Conservation (phyloP, 495 filamentous ascomycete species). For the Cladorrhinum samala region DNA sequence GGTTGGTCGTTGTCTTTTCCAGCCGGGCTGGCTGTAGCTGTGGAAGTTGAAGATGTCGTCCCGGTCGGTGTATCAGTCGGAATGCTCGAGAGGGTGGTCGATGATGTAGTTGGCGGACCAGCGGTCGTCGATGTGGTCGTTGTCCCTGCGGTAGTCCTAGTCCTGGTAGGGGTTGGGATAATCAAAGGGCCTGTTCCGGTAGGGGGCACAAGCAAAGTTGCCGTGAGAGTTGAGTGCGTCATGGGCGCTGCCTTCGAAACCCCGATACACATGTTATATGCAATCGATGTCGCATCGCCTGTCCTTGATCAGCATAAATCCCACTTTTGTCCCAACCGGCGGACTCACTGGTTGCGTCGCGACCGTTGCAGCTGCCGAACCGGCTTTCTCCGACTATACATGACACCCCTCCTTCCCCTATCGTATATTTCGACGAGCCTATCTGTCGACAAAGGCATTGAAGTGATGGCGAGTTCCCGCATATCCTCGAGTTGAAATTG, state of each 20-base stretch:
- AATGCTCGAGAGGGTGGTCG: conserved; percentile 10
- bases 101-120: conserved; percentile 10
- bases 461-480: conserved; percentile 45
- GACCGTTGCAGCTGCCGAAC: conserved; percentile 35
- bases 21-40: conserved; percentile 6
- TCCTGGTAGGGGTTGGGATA: conserved; percentile 20
- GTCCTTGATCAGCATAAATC: conserved; percentile 17
- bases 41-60: conserved; percentile 6
- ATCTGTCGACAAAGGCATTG: conserved; percentile 57
- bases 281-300: conserved; percentile 33
- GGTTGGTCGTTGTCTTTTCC: conserved; percentile 1
- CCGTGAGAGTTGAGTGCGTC: conserved; percentile 56
- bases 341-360: conserved; percentile 32
- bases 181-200: conserved; percentile 20
- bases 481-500: conserved; percentile 49
- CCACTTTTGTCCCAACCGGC: not conserved
- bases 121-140: conserved; percentile 8
- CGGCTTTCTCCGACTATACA: conserved; percentile 50
- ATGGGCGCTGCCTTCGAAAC: conserved; percentile 46
- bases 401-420: conserved; percentile 62
- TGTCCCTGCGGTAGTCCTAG: conserved; percentile 10
- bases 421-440: conserved; percentile 56
- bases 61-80: conserved; percentile 9
- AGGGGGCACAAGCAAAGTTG: conserved; percentile 43
- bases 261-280: conserved; percentile 54